These are phyloP conservation scores for Penicillium antarcticum DNA, from an alignment of 495 filamentous ascomycete species.

Conservation along the genomic window DNA sequence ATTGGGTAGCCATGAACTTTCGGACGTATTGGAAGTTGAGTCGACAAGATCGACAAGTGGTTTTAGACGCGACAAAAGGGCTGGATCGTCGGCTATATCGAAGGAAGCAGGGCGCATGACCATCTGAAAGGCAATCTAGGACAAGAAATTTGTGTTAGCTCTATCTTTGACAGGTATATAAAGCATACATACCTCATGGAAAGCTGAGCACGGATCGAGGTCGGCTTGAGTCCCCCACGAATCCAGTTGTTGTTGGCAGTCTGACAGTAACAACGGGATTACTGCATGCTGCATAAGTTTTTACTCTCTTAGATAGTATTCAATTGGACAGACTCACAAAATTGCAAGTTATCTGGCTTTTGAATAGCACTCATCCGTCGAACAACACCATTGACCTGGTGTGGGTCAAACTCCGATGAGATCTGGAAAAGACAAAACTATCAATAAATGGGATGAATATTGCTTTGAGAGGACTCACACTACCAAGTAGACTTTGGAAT, in stretches of 20 bases:
- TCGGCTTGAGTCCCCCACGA: neutral
- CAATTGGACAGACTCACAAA: neutral
- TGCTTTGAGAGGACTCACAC: neutral
- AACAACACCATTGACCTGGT: neutral
- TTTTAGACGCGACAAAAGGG: neutral
- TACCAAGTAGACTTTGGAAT: neutral
- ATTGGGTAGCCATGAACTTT: neutral
- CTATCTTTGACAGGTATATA: neutral
- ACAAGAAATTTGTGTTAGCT: neutral
- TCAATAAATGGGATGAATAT: neutral
- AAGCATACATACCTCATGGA: constrained; percentile 3
- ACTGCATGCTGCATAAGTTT: neutral
- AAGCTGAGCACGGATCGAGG: constrained; percentile 5
- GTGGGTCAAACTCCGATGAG: neutral
- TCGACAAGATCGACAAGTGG: constrained; percentile 1
- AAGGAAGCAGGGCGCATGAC: constrained; percentile 1
- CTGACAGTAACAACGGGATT: constrained; percentile 3
- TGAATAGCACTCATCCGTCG: constrained; percentile 1
- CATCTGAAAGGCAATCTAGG: neutral
- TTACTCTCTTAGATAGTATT: too few species aligned
- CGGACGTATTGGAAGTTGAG: neutral
- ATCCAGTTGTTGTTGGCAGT: constrained; percentile 1
- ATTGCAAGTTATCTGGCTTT: neutral
- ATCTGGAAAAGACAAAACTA: neutral
- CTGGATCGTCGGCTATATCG: neutral